A percentile compares a stretch with the other conserved stretches of the same genome.
Evolutionary conservation across 768 basidiomycete species (phyloP).

Genomic region (Rhodotorula sphaerocarpa): DNA sequence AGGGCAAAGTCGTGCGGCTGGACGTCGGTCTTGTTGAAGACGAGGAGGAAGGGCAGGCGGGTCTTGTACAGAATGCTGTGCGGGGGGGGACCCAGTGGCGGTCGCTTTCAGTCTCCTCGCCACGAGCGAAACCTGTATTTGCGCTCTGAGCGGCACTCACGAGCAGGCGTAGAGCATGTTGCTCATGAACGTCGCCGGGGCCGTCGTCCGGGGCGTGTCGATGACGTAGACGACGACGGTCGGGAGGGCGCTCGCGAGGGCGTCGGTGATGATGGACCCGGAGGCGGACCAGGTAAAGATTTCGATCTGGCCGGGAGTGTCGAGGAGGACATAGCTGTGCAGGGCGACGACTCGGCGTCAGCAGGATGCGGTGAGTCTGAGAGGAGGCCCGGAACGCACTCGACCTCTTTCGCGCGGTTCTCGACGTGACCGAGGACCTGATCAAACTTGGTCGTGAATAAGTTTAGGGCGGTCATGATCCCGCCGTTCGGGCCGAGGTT

Average conservation of each 20-base stretch:
- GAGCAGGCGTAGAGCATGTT: constrained; percentile 99
- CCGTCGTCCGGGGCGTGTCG: constrained; percentile 87
- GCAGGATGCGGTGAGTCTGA: not conserved
- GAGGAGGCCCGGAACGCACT: constrained; percentile 52
- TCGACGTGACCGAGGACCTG: constrained; percentile 87
- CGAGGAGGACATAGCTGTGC: constrained; percentile 78
- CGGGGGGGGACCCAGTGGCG: too few species aligned
- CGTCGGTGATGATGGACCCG: constrained; percentile 96
- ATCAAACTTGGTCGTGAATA: constrained; percentile 98
- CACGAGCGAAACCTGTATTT: too few species aligned
- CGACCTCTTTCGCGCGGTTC: constrained; percentile 75
- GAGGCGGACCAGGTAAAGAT: constrained; percentile 99
- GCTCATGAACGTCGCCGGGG: constrained; percentile 97
- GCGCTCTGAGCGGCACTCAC: too few species aligned
- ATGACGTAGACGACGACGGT: constrained; percentile 94
- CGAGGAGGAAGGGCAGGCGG: constrained; percentile 88
- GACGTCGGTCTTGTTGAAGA: constrained; percentile 98
- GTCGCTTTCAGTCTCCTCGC: too few species aligned
- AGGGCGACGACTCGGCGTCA: not conserved
- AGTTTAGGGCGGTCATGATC: constrained; percentile 88
- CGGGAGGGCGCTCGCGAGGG: constrained; percentile 83
- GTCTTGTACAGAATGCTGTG: constrained; percentile 92
- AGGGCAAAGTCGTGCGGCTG: constrained; percentile 80
- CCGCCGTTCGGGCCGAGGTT: constrained; percentile 97
- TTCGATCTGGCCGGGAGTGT: constrained; percentile 98